Evolutionary conservation across 805 yeast genomes (phyloP), one percentile per base, ranked within the genome.

Genomic region (Wickerhamiella musiphila): DNA sequence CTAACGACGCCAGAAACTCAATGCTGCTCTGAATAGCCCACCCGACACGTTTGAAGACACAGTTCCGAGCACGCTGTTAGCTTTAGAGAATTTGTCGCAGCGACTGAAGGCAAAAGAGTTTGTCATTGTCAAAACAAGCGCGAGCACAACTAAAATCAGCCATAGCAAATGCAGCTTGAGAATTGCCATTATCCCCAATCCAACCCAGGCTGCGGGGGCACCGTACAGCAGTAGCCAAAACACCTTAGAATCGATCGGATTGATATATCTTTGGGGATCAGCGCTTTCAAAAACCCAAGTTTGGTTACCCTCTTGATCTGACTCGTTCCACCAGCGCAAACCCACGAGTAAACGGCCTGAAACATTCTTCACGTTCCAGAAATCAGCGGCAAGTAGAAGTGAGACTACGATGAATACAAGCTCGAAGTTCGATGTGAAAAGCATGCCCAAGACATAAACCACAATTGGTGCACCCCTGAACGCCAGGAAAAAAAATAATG

Each of bases 251-350:
- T 86, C 96, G 30, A 90, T 78, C 19, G 94, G 94, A 48, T 86
- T 86, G 46, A 86, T 78, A 29, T 61, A 63, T 3, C 65, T 55
- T 28, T 58, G 57, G 4, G 66, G 66, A 47, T 78, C 79, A 4
- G 90, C 84, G 2, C 82, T 71, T 51, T 81, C 93, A 47, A 81
- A 81, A 14, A 82, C 93, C 93, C 93, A 81, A 9, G 73, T 65
- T 34, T 75, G 70, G 42, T 73, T 73, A 2, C 81, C 81, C 6
- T 65, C 52, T 13, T 58, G 61, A 18, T 66, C 60, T 0, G 83
- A 64, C 50, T 86, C 95, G 51, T 86, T 90, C 94, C 96, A 86
- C 98, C 98, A 86, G 41, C 65, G 39, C 41, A 90, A 62, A 0
- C 95, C 96, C 4, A 90, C 95, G 35, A 86, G 55, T 35, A 81